A percentile compares a stretch with the other conserved stretches of the same genome.
Conservation (phyloP, 148 eudicot genomes). For the Rhododendron simsii region DNA sequence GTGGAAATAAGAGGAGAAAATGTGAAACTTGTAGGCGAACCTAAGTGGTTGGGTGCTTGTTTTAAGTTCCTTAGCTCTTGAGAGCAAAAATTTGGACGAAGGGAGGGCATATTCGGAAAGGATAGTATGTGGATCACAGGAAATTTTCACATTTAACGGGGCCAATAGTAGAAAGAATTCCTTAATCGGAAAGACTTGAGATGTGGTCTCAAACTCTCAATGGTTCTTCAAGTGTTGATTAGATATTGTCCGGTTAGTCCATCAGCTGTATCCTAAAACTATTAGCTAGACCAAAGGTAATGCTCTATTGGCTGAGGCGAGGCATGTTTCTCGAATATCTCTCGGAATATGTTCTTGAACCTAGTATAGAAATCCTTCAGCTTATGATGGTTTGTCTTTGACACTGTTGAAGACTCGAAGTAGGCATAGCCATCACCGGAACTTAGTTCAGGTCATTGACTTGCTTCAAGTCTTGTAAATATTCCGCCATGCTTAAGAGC, state of each 20-base stretch:
- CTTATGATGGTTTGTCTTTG: not conserved
- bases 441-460: not conserved
- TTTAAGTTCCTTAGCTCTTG: not conserved
- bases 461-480: not conserved
- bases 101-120: not conserved
- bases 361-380: not conserved
- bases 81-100: not conserved
- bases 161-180: too few species aligned
- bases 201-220: not conserved
- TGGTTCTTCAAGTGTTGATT: not conserved
- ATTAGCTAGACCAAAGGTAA: not conserved
- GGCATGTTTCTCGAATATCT: not conserved
- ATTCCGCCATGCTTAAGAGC: not conserved
- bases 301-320: not conserved
- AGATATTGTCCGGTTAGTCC: not conserved
- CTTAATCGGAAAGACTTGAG: not conserved
- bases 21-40: not conserved
- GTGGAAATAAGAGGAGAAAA: not conserved
- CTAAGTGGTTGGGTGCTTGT: not conserved
- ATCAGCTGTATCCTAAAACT: not conserved
- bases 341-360: not conserved
- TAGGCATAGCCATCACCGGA: not conserved
- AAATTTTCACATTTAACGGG: too few species aligned
- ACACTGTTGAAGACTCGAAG: not conserved
- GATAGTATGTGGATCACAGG: too few species aligned